phyloP scores from a whole-genome alignment of 306 rosid genomes.

The Vigna mungo region DNA sequence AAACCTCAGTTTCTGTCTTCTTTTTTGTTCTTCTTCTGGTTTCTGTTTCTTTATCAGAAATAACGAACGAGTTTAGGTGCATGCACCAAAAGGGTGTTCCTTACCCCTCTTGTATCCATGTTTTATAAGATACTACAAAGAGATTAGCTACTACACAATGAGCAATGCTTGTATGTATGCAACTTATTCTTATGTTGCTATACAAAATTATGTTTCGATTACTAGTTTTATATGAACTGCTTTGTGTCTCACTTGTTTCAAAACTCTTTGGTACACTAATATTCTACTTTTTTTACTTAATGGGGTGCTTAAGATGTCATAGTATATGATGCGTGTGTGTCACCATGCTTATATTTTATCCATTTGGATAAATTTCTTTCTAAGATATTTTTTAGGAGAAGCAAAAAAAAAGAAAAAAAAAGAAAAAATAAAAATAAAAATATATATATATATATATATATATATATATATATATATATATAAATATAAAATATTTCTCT shows the following conservation, averaged over 20 bases:
- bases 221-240: background rate
- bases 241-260: background rate
- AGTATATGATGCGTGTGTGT: no score
- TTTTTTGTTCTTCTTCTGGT: background rate
- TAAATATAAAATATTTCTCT: no score
- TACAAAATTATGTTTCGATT: conserved; percentile 7
- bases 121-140: background rate
- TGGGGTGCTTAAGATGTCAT: no score
- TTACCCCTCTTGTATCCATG: background rate
- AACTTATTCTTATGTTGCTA: conserved; percentile 40
- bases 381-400: no score
- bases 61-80: conserved; percentile 35
- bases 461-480: no score
- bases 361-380: no score
- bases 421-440: no score
- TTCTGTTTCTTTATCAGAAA: conserved; percentile 37
- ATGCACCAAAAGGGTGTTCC: conserved; percentile 38
- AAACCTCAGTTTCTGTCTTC: conserved; percentile 12
- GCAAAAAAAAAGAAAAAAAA: no score
- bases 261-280: conserved; percentile 1
- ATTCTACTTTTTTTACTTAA: background rate
- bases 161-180: conserved; percentile 39
- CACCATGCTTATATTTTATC: no score
- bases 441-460: no score
- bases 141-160: background rate